These are phyloP conservation scores for Pseudogymnoascus sp. DNA, from an alignment of 2,329 filamentous ascomycete species.

Conservation along the genomic window DNA sequence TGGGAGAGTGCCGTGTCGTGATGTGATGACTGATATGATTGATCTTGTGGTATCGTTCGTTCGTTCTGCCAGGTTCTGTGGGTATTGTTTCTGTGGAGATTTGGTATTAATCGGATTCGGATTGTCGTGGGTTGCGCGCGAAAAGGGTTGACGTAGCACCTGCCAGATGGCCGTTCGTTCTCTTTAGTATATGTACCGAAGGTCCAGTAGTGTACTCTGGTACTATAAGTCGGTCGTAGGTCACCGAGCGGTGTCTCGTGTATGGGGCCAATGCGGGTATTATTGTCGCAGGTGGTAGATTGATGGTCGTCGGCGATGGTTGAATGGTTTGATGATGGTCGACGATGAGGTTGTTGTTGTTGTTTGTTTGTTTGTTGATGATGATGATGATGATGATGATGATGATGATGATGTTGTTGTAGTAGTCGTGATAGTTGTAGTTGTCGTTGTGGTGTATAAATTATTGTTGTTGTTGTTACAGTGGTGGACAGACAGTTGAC, in stretches of 20 bases:
- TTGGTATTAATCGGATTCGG: not conserved
- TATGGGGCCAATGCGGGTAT: slow-evolving; percentile 1
- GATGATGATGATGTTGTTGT: not conserved
- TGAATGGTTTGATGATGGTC: not conserved
- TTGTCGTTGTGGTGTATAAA: not conserved
- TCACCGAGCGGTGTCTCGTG: slow-evolving; percentile 1
- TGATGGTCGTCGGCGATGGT: not conserved
- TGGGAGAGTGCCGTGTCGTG: not conserved
- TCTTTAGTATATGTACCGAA: not conserved
- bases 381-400: not conserved
- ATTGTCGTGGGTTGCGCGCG: not conserved
- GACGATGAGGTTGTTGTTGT: not conserved
- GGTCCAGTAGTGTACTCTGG: not conserved
- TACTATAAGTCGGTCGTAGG: not conserved
- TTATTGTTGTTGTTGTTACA: not conserved
- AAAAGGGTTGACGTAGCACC: slow-evolving; percentile 4
- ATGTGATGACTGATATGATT: not conserved
- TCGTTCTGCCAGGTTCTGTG: not conserved
- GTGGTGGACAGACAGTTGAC: too few species aligned
- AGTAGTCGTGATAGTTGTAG: not conserved
- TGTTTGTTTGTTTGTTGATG: not conserved
- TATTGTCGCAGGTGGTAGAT: not conserved
- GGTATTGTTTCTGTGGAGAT: not conserved
- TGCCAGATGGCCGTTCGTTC: not conserved
- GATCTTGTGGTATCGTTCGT: not conserved